Base-by-base conservation (phyloP, 2,329 filamentous ascomycete species). In the Seiridium cupressi region DNA sequence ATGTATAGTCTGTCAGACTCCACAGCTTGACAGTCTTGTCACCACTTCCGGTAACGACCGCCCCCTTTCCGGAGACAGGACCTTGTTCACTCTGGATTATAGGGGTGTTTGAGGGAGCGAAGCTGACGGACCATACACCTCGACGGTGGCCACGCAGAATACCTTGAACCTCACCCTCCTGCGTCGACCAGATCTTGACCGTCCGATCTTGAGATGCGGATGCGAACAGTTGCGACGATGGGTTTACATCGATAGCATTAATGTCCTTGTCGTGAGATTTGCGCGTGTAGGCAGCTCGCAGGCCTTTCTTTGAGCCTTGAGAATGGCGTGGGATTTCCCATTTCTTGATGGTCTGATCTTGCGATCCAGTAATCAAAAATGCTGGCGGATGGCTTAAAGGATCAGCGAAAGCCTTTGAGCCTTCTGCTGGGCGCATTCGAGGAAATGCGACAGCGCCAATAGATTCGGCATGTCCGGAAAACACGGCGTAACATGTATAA, bases 191-290 rank as follows among this genome's bases (percentile, higher is more conserved):
- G 61, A 99, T 95, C 78, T 98, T 99, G 66, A 98, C 93, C 0
- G 92, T 96, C 66, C 93, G 91, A 73, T 99, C 95, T 76, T 99
- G 95, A 4, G 94, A 98, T 36, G 95, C 94, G 1, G 95, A 97
- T 3, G 94, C 96, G 70, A 99, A 98, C 1, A 97, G 77, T n/a
- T 88, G 85, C 4, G 86, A 86, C 1, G 84, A 82, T 31, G 87
- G 84, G 64, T 93, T 91, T 9, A 95, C 83, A 64, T 96, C 92
- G 55, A 99, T 85, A 2, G 95, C 93, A 69, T 99, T 99, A 76
- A 99, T 99, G 66, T 99, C 95, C 73, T 99, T 99, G 71, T 99
- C 95, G 75, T 99, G 95, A 1, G 95, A 95, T 75, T 97, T 96
- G 60, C 95, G 86, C 1, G 95, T 98, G 74, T 91, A 99, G 4